Base-by-base conservation (phyloP, 2,329 filamentous ascomycete species). In the Cladosporium sphaerospermum region DNA sequence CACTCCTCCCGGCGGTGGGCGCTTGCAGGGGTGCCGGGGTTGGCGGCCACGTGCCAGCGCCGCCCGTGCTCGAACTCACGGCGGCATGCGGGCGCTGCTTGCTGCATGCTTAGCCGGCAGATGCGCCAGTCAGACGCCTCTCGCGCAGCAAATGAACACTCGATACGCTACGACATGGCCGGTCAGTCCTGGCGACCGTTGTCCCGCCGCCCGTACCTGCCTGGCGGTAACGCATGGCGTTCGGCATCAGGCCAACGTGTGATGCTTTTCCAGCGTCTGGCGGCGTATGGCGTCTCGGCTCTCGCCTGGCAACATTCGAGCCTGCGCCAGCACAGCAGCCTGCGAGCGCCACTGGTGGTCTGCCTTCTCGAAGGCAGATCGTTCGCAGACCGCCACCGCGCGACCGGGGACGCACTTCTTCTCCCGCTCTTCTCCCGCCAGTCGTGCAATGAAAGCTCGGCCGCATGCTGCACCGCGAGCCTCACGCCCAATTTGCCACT, bases 311-410 rank as follows among this genome's bases (percentile, higher is more conserved):
- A 34, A 37, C 36, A 41, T 34, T 47, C 33, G 45, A 47, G 45
- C 18, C 45, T 16, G 23, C 23, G 23, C 23, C 23, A 28, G 4
- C 7, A 28, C 3, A 28, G 23, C 5, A 28, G 7, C 23, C 23
- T 28, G 23, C 23, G 32, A 9, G 47, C 47, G 47, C 47, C 40
- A 44, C 46, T 16, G 28, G 36, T 44, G 40, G 44, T 51, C 9
- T 51, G 40, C 40, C 40, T 51, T 51, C 48, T 9, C n/a, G 48
- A 51, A 51, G 33, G 48, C 48, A 43, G 48, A 51, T 51, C 48
- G 9, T n/a, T 23, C 37, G 36, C 32, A 18, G 16, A 19, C 40
- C 31, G 28, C 23, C 23, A 16, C 28, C 16, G 36, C n/a, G 10
- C 39, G 16, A 44, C 32, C 16, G 37, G 47, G 32, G 39, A 13